Evolutionary conservation across 805 yeast species (phyloP), one percentile per base, ranked within the genome.

Genomic region (Kuraishia piskuri): DNA sequence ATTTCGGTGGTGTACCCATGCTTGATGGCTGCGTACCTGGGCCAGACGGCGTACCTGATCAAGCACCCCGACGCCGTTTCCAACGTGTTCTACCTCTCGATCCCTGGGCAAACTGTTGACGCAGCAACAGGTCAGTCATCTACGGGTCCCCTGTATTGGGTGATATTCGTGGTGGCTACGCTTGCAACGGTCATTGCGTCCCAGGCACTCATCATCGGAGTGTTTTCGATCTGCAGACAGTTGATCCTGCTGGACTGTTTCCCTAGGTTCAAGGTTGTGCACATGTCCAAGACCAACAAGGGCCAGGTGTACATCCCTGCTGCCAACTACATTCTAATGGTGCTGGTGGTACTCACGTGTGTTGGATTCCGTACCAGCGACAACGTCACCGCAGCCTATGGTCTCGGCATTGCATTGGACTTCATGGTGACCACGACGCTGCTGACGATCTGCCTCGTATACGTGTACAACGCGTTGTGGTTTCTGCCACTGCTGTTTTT

Each of bases 361-460:
- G 80, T 79, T 8, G 83, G 83, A 0, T 80, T 79, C 65, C 67
- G 70, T 54, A 78, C 69, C 58, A 71, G 78, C 31, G 68, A 70
- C 58, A 71, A 68, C 46, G 82, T 80, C 40, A 78, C 85, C 0
- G 77, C 83, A 4, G 85, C 85, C 12, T 82, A 80, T 60, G 86
- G 85, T 17, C 71, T 80, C 54, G 84, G 85, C 22, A 78, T 81
- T 37, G 68, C 83, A 1, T 61, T 80, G 54, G 86, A 80, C 59
- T 78, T 82, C 57, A 55, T 79, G 23, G 72, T 82, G 50, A 82
- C 86, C 1, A 72, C 83, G 0, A 53, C 62, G 10, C 66, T 81
- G 63, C 71, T 79, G 52, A 54, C 76, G 9, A 61, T 79, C 26
- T 71, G 77, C 52, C 66, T 80, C 65, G 56, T 73, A 2, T 76